Evolutionary conservation across 2,329 filamentous ascomycete genomes (phyloP), one percentile per base, ranked within the genome.

Genomic region (Neofusicoccum cordaticola): DNA sequence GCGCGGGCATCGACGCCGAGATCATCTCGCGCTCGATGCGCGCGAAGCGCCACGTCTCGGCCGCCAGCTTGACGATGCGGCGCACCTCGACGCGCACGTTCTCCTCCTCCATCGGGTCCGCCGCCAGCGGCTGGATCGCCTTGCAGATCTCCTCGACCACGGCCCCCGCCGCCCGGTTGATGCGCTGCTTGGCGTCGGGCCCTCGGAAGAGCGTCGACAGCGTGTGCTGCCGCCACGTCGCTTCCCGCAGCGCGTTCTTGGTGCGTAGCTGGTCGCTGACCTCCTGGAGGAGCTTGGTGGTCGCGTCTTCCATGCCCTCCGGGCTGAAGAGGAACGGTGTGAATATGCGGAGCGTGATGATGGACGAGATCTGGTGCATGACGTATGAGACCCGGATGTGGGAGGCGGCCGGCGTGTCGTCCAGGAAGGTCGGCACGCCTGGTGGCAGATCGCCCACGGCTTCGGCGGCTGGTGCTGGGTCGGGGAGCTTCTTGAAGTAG

Each of bases 191-290:
- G 1, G 84, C 84, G 65, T 83, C 83, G 2, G 81, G 82, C 41
- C 83, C 82, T 5, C 83, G 85, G 71, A 85, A 86, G 8, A 84
- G 82, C 17, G 84, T 84, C 66, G 84, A 83, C 13, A 86, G 79
- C 2, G 84, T 86, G 67, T 86, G 83, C 64, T 85, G 83, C 62
- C 84, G 78, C 84, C 84, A 86, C 65, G 85, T 82, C 3, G 84
- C 83, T 70, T 86, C 84, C 64, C 83, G 83, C 9, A 83, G 79
- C 19, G 83, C 81, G 63, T 83, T 85, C 68, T 86, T 86, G 62
- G 81, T 80, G 39, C 84, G 81, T 60, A 86, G 84, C 61, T 85
- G 82, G 69, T 81, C 80, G 35, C 84, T 85, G 66, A 86, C 79
- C 66, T 82, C 81, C 64, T 81, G 77, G 72, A 86, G 84, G 67